Conservation (phyloP, 371 early-diverging fungal genomes). For the Syncephalastrum monosporum region DNA sequence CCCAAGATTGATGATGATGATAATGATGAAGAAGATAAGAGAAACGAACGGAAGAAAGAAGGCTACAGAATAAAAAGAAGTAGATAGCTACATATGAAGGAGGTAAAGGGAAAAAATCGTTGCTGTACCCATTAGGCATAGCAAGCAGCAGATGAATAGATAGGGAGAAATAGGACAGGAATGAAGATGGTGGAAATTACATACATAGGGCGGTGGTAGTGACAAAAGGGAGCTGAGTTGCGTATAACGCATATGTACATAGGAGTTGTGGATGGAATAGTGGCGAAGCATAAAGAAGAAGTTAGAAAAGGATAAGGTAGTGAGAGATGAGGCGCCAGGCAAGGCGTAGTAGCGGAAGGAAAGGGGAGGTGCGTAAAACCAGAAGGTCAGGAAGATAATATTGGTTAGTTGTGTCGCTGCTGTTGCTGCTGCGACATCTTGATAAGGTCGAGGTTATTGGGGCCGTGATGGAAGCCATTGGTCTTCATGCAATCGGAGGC, state of each 20-base stretch:
- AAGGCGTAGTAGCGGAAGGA: neutral
- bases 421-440: neutral
- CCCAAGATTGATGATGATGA: conserved; percentile 1
- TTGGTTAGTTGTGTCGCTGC: neutral
- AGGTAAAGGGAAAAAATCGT: neutral
- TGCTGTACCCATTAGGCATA: neutral
- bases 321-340: neutral
- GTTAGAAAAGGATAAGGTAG: neutral
- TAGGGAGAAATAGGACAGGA: too few species aligned
- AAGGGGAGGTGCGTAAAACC: neutral
- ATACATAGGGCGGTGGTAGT: too few species aligned
- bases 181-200: too few species aligned
- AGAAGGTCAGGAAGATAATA: neutral
- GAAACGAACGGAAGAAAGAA: neutral
- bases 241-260: conserved; percentile 2
- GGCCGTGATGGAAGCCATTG: neutral
- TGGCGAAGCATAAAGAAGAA: neutral
- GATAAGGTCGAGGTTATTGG: too few species aligned
- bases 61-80: neutral
- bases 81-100: neutral
- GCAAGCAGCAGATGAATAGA: too few species aligned
- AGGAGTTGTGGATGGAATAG: neutral
- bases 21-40: neutral
- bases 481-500: conserved; percentile 3
- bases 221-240: too few species aligned